These are phyloP conservation scores for Sporothrix globosa DNA, from an alignment of 2,329 filamentous ascomycete genomes.

Conservation along the genomic window DNA sequence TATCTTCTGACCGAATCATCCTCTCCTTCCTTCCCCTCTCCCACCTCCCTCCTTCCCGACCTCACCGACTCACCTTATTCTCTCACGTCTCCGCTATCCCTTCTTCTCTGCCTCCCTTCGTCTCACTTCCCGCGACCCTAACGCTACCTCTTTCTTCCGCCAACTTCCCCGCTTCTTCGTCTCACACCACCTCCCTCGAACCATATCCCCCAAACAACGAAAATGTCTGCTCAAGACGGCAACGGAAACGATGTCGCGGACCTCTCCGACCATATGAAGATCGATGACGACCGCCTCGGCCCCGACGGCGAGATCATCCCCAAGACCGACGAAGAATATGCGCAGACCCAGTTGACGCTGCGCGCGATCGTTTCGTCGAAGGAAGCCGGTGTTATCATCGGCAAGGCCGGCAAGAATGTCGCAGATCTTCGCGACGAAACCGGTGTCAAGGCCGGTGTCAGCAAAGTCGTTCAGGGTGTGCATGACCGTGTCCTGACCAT, in stretches of 20 bases:
- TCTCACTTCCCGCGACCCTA: constrained; percentile 15
- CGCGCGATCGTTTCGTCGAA: constrained; percentile 98
- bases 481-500: constrained; percentile 97
- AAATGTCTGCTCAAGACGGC: constrained; percentile 67
- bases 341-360: constrained; percentile 86
- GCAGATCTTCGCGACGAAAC: constrained; percentile 96
- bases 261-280: constrained; percentile 65
- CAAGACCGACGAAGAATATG: constrained; percentile 97
- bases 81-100: constrained; percentile 39
- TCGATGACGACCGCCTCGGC: constrained; percentile 66
- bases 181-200: constrained; percentile 25
- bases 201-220: constrained; percentile 22
- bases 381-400: constrained; percentile 98
- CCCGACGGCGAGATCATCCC: constrained; percentile 78
- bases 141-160: neutral
- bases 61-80: constrained; percentile 32
- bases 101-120: constrained; percentile 32
- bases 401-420: constrained; percentile 97
- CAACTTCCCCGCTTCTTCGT: constrained; percentile 17
- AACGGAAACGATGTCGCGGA: constrained; percentile 66
- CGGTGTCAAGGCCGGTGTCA: constrained; percentile 95
- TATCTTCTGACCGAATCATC: constrained; percentile 20
- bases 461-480: constrained; percentile 97
- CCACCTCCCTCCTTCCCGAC: constrained; percentile 11
- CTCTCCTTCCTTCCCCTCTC: constrained; percentile 11